Evolutionary conservation across 345 rosid species (phyloP), one percentile per base, ranked within the genome.

Genomic region (Eucalyptus cladocalyx): DNA sequence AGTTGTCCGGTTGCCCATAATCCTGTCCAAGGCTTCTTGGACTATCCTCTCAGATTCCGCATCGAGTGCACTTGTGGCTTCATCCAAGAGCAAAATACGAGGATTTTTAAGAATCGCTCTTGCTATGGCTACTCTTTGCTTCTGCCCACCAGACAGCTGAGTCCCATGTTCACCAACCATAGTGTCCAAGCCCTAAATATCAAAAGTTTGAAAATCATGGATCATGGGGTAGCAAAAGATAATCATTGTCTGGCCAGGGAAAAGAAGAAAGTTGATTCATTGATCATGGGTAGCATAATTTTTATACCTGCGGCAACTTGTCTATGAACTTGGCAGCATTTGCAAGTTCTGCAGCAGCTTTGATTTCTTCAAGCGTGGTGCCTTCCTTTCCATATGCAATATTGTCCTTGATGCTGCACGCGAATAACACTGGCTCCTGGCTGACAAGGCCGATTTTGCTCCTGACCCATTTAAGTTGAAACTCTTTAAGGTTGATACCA

Each of bases 91-190:
- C 40, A 93, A 87, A n/a, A 93, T 93, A 53, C 92, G 54, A 9
- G 93, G 94, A 81, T 92, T 80, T 72, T 93, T 93, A 49, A 93
- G 89, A 48, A 91, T 93, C 21, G 94, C 94, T 89, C 94, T 90
- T 21, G 94, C 94, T 54, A 93, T 93, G 40, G 94, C 94, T 51
- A 92, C 88, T 86, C 94, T 89, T 86, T 93, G 95, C 90, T 93
- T 92, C 91, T 93, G 95, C 43, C 95, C 95, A 12, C 94, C 95
- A 2, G 94, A 93, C 43, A 93, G 94, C 90, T 91, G 95, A 50
- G 92, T 92, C 86, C 94, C 95, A 87, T 92, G 95, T 69, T 92
- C 95, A 9, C 95, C 95, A n/a, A 92, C 94, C 93, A 91, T 92
- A 15, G 95, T 92, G 76, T 91, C 93, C 30, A 92, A 21, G 60